A percentile compares a stretch with the other conserved stretches of the same genome.
These are phyloP conservation scores for Xylariomycetidae sp. DNA, from an alignment of 2,329 filamentous ascomycete species.

Conservation along the genomic window DNA sequence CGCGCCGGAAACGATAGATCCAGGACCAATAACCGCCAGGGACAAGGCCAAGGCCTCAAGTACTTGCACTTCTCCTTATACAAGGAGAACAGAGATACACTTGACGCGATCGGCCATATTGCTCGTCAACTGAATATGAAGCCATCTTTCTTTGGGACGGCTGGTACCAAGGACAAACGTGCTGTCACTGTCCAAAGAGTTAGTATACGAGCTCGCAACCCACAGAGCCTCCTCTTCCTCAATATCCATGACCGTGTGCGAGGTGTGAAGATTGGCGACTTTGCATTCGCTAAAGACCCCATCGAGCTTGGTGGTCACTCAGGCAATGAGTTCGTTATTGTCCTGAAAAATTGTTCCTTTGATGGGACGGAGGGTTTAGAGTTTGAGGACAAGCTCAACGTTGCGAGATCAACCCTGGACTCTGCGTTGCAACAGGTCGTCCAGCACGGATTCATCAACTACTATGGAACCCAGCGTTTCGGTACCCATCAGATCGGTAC, in stretches of 20 bases:
- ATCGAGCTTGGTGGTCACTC: conserved; percentile 78
- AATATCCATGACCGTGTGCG: conserved; percentile 61
- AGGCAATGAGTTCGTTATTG: conserved; percentile 92
- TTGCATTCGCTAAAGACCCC: conserved; percentile 66
- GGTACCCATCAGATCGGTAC: conserved; percentile 84
- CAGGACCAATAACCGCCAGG: conserved; percentile 17
- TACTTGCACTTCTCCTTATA: conserved; percentile 89
- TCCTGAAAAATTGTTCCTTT: conserved; percentile 78
- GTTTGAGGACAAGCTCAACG: conserved; percentile 42
- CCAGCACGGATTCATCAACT: conserved; percentile 86
- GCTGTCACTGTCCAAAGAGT: conserved; percentile 82
- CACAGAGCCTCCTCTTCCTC: conserved; percentile 59
- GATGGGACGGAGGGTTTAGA: conserved; percentile 36
- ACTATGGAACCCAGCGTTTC: conserved; percentile 96
- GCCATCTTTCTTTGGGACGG: conserved; percentile 66
- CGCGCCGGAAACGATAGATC: conserved; percentile 17
- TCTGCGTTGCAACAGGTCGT: conserved; percentile 63
- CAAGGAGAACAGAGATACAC: conserved; percentile 96
- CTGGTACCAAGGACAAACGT: conserved; percentile 86
- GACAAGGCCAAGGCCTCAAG: conserved; percentile 46
- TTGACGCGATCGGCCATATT: conserved; percentile 80
- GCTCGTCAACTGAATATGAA: conserved; percentile 70
- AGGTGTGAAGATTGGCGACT: conserved; percentile 71
- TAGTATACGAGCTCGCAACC: conserved; percentile 52
- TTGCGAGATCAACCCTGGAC: conserved; percentile 45